phyloP scores from a whole-genome alignment of 306 rosid genomes.

The Arachis hypogaea region DNA sequence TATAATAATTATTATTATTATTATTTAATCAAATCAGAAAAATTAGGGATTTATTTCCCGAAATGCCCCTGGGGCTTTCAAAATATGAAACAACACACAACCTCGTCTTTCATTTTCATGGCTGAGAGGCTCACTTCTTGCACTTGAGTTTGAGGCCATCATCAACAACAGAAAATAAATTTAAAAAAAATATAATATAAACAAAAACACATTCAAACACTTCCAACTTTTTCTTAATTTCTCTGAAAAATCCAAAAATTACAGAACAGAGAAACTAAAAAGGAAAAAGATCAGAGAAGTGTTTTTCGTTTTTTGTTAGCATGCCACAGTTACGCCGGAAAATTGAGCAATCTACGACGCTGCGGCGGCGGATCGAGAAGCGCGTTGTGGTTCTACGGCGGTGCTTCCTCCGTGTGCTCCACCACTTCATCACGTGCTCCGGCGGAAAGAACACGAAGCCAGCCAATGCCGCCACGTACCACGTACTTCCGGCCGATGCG shows the following conservation, averaged over 20 bases:
- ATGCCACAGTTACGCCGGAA: conserved; percentile 44
- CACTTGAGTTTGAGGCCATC: conserved; percentile 64
- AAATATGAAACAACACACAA: conserved; percentile 43
- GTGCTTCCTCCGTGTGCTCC: conserved; percentile 54
- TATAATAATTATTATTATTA: too few relatives aligned
- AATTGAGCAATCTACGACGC: conserved; percentile 29
- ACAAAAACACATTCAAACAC: not conserved
- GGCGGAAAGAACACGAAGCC: conserved; percentile 44
- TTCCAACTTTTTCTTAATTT: conserved; percentile 21
- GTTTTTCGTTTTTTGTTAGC: not conserved
- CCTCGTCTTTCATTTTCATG: conserved; percentile 58
- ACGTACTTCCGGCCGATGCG: conserved; percentile 47
- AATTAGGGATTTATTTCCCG: conserved; percentile 9
- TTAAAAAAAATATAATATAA: not conserved
- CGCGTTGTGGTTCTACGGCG: conserved; percentile 66
- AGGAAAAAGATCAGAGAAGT: not conserved
- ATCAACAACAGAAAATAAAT: not conserved
- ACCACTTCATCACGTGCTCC: conserved; percentile 57
- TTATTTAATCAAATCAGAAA: too few relatives aligned
- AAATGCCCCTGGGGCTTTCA: conserved; percentile 41
- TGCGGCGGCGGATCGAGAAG: conserved; percentile 45
- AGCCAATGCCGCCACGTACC: conserved; percentile 45
- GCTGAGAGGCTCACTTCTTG: conserved; percentile 54
- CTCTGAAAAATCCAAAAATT: not conserved
- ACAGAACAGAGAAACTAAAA: too few relatives aligned